Evolutionary conservation across 148 eudicot genomes (phyloP), one percentile per base, ranked within the genome.

Genomic region (Salicornia ramosissima): DNA sequence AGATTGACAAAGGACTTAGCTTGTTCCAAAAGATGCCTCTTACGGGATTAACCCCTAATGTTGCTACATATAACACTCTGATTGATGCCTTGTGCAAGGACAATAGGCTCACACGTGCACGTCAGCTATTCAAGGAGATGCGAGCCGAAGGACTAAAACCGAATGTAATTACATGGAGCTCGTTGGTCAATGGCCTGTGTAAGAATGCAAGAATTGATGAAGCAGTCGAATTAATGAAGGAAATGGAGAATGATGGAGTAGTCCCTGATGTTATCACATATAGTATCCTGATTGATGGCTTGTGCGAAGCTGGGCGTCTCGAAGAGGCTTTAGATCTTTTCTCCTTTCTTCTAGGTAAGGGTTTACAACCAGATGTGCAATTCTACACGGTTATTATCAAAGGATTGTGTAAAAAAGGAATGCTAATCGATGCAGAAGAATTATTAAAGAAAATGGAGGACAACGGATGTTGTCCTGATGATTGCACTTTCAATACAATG

Each of bases 1-100:
- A 57, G 26, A 11, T 74, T 31, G 67, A 25, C 19, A 47, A 36
- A 61, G 77, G 72, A 24, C 24, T 74, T 10, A 25, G 39, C 19
- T 25, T 58, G 19, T 50, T 56, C 34, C 31, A 53, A 21, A 46
- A 69, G 22, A 69, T 75, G 57, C 10, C 21, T 26, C n/a, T 9
- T 26, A 36, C 25, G 34, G 78, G 73, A 30, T 7, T 62, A 29
- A 40, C 52, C 10, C 78, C 78, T 5, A 4, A 39, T 51, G 43
- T 42, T 36, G 18, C n/a, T 40, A 69, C 78, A 14, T 75, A 68
- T 25, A 61, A 0, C 39, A 68, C 36, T 49, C 66, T 67, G 10
- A 74, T 74, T 13, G 50, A 64, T 54, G 64, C 57, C 51, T 55
- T 73, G 22, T 73, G 61, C 59, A 73, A 53, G 54, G 63, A 42